Percentiles rank a stretch among this genome's conserved stretches.
phyloP scores from a whole-genome alignment of 441 rosid species.

The Croton setiger region DNA sequence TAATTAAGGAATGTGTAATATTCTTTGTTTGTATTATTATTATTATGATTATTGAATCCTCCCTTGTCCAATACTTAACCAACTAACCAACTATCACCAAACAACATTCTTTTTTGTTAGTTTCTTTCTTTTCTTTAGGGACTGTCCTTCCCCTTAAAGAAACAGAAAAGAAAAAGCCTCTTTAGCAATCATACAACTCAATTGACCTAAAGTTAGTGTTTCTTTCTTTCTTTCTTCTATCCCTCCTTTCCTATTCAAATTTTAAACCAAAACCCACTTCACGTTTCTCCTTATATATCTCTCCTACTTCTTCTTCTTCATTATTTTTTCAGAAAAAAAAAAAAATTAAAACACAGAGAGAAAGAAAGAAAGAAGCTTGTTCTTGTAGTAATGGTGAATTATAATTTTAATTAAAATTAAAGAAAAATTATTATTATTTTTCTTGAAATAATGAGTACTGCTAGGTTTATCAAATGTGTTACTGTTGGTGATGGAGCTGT shows the following conservation, averaged over 20 bases:
- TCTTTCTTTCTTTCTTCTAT: background rate
- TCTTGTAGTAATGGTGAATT: constrained; percentile 1
- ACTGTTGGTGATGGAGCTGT: constrained; percentile 59
- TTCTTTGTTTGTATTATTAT: constrained; percentile 16
- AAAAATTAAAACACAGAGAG: background rate
- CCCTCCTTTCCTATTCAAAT: constrained; percentile 21
- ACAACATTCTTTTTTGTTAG: constrained; percentile 21
- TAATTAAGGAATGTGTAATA: constrained; percentile 6
- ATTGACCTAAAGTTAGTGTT: constrained; percentile 24
- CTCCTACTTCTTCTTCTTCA: background rate
- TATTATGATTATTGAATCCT: constrained; percentile 33
- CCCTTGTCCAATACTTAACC: constrained; percentile 51
- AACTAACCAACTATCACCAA: constrained; percentile 45
- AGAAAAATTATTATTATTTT: no score
- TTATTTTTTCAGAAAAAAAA: constrained; percentile 7
- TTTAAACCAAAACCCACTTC: constrained; percentile 5
- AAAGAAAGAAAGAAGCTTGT: background rate
- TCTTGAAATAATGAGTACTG: constrained; percentile 44
- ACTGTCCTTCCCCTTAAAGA: constrained; percentile 46
- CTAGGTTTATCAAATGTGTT: constrained; percentile 76
- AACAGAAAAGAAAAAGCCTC: constrained; percentile 44
- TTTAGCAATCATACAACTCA: constrained; percentile 25
- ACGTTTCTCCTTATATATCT: background rate
- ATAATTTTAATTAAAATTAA: background rate
- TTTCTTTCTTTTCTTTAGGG: constrained; percentile 18